These are phyloP conservation scores for Botrytis deweyae DNA, from an alignment of 2,329 filamentous ascomycete species.

Conservation along the genomic window DNA sequence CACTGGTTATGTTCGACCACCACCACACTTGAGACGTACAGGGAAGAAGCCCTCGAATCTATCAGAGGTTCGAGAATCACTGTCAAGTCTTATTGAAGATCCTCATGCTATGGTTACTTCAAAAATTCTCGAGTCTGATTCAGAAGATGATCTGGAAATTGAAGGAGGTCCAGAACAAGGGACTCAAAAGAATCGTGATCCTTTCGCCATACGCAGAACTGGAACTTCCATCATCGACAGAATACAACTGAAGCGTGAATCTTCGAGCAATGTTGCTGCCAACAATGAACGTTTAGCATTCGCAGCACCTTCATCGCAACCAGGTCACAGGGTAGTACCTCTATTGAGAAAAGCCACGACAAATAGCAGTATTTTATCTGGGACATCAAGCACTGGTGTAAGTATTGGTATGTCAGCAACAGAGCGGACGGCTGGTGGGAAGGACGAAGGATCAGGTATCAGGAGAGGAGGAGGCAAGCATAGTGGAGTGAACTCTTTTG, in stretches of 20 bases:
- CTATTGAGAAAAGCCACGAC: slow-evolving; percentile 74
- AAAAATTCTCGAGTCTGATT: slow-evolving; percentile 53
- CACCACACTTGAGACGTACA: slow-evolving; percentile 61
- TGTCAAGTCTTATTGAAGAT: slow-evolving; percentile 81
- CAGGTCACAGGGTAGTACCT: slow-evolving; percentile 65
- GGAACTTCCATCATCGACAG: slow-evolving; percentile 65
- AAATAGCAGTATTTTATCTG: slow-evolving; percentile 47
- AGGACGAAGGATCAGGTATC: slow-evolving; percentile 50
- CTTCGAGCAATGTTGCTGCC: slow-evolving; percentile 41
- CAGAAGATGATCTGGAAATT: slow-evolving; percentile 54
- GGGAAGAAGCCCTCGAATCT: slow-evolving; percentile 70
- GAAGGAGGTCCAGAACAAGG: slow-evolving; percentile 48
- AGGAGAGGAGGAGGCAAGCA: slow-evolving; percentile 60
- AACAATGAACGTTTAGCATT: slow-evolving; percentile 56
- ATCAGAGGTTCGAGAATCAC: slow-evolving; percentile 76
- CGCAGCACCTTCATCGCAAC: slow-evolving; percentile 41
- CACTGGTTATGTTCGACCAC: slow-evolving; percentile 49
- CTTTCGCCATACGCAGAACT: slow-evolving; percentile 42
- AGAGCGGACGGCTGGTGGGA: slow-evolving; percentile 40
- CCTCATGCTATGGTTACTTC: slow-evolving; percentile 49
- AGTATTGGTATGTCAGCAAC: slow-evolving; percentile 32
- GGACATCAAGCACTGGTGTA: slow-evolving; percentile 39
- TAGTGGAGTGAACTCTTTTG: slow-evolving; percentile 61
- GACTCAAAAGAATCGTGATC: slow-evolving; percentile 37
- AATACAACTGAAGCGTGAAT: slow-evolving; percentile 64